These are phyloP conservation scores for Pseudohyphozyma bogoriensis DNA, from an alignment of 768 basidiomycete genomes.

Conservation along the genomic window DNA sequence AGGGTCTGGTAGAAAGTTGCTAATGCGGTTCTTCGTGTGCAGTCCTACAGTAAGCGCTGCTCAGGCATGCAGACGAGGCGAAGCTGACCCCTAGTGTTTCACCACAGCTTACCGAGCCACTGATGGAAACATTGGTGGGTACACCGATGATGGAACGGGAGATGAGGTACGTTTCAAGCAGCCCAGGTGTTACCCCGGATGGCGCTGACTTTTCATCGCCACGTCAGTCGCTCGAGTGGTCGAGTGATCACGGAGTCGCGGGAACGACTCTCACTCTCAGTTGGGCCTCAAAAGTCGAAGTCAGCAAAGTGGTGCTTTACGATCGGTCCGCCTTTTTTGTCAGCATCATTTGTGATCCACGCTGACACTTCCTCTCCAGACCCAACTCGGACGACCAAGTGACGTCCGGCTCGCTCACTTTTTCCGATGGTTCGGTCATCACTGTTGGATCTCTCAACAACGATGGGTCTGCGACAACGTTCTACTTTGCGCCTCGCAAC, in stretches of 20 bases:
- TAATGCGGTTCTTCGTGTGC: no score
- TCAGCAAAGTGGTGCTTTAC: no score
- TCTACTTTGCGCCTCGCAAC: neutral
- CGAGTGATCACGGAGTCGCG: slow-evolving; percentile 1
- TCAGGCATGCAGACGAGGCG: no score
- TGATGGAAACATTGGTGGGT: slow-evolving; percentile 15
- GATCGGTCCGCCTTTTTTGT: neutral
- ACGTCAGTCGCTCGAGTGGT: slow-evolving; percentile 18
- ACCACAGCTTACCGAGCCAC: slow-evolving; percentile 4
- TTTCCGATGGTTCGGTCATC: slow-evolving; percentile 1
- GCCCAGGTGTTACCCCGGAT: neutral
- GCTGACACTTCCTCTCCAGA: no score
- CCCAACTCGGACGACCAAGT: no score
- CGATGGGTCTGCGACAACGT: neutral
- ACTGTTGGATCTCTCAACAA: neutral
- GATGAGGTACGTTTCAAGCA: neutral
- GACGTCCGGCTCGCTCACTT: neutral
- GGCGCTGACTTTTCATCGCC: neutral
- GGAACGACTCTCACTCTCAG: slow-evolving; percentile 18
- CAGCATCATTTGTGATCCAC: no score
- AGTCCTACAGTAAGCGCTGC: no score
- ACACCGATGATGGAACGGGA: slow-evolving; percentile 12
- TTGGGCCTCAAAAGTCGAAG: neutral
- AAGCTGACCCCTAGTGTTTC: no score
- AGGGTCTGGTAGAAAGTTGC: no score